Evolutionary conservation across 169 alveolate genomes (phyloP).

Genomic region (Perkinsus marinus): DNA sequence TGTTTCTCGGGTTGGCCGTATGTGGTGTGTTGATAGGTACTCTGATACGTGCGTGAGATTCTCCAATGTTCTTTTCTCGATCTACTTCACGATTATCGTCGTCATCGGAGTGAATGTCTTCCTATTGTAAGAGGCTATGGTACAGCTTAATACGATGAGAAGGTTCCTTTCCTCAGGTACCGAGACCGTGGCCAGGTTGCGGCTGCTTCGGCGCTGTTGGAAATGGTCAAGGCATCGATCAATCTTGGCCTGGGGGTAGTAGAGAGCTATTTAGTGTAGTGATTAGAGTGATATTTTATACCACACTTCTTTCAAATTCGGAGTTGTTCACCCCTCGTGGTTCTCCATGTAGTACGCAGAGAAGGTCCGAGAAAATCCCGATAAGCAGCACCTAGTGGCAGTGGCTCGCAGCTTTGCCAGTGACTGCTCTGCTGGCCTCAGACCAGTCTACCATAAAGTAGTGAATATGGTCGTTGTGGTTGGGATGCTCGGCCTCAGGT

Average conservation of each 20-base stretch:
- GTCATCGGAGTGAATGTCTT: not conserved
- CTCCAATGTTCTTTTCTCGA: not conserved
- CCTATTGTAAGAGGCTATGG: not conserved
- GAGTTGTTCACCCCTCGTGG: too few species aligned
- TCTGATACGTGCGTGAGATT: not conserved
- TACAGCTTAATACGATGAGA: not conserved
- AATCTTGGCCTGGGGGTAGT: not conserved
- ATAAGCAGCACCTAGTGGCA: not conserved
- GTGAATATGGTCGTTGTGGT: not conserved
- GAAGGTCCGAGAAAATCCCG: not conserved
- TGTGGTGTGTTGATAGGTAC: not conserved
- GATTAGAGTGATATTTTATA: too few species aligned
- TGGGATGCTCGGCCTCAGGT: not conserved
- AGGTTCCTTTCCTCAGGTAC: not conserved
- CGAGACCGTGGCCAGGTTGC: not conserved
- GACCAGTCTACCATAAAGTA: not conserved
- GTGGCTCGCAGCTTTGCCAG: not conserved
- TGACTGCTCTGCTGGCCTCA: not conserved
- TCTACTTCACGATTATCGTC: not conserved
- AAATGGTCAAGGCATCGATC: not conserved
- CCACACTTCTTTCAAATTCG: too few species aligned
- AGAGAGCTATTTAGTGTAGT: not conserved
- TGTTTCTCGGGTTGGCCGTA: not conserved
- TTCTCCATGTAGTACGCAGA: not conserved
- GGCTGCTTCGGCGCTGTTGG: not conserved